Percentiles rank a stretch among this genome's conserved stretches.
Evolutionary conservation across 345 rosid genomes (phyloP).

Genomic region (Dipteronia sinensis): DNA sequence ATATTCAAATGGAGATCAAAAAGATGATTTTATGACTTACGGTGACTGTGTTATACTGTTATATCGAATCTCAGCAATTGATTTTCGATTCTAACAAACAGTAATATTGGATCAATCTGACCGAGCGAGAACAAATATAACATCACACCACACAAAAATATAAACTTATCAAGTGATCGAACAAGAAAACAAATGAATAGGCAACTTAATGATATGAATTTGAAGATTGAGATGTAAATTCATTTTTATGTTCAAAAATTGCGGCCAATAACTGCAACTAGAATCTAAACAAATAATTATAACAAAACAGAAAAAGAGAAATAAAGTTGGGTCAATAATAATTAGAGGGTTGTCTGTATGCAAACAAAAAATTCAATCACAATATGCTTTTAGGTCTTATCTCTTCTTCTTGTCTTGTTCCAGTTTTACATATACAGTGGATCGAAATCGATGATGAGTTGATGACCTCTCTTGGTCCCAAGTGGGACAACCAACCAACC

Average conservation of each 20-base stretch:
- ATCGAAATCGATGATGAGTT: not conserved
- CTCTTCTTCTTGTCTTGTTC: slow-evolving; percentile 6
- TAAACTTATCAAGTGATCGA: no score
- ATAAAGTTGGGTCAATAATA: not conserved
- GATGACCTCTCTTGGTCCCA: not conserved
- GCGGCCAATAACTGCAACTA: not conserved
- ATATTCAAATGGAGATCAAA: no score
- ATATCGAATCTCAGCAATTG: no score
- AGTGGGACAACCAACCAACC: not conserved
- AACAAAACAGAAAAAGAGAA: not conserved
- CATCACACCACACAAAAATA: no score
- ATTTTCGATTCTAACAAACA: no score
- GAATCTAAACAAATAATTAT: not conserved
- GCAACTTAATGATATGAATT: no score
- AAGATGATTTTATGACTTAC: no score
- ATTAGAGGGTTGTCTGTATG: not conserved
- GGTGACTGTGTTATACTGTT: no score
- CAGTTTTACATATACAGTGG: not conserved
- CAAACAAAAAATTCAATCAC: not conserved
- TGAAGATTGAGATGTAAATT: no score
- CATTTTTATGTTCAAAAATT: not conserved
- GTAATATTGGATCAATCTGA: no score
- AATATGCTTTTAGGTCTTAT: not conserved
- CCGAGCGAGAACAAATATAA: no score
- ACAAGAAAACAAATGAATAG: no score